Evolutionary conservation across 139 green algal genomes (phyloP).

Genomic region (Chlorella sp.): DNA sequence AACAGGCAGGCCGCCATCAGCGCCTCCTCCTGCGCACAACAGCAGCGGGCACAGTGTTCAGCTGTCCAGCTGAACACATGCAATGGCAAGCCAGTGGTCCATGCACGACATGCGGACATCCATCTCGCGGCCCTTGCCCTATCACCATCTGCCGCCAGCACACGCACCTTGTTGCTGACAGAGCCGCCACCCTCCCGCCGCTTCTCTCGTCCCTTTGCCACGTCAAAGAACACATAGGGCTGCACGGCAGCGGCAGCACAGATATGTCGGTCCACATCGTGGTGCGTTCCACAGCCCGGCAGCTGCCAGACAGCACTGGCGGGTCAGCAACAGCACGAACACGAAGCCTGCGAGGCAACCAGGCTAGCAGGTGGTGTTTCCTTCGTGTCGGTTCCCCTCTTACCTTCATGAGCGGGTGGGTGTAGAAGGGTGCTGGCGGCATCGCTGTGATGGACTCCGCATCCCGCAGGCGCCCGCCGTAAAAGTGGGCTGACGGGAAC

Average conservation of each 20-base stretch:
- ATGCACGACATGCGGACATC: too few species aligned
- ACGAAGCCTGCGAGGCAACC: neutral
- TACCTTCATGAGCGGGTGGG: constrained; percentile 68
- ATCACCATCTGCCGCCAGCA: neutral
- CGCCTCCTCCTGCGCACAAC: constrained; percentile 67
- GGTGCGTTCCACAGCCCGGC: too few species aligned
- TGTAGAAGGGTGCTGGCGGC: constrained; percentile 56
- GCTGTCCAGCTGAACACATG: too few species aligned
- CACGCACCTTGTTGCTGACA: constrained; percentile 55
- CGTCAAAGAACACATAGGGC: constrained; percentile 92
- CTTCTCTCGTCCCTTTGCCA: constrained; percentile 64
- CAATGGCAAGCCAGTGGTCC: too few species aligned
- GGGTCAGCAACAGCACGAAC: neutral
- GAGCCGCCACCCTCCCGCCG: constrained; percentile 42
- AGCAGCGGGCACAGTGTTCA: too few species aligned
- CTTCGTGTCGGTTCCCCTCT: neutral
- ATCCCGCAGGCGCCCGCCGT: constrained; percentile 68
- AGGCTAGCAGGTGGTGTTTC: too few species aligned
- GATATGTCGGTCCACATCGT: too few species aligned
- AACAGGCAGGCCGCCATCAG: constrained; percentile 80
- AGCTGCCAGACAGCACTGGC: neutral
- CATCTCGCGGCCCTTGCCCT: too few species aligned
- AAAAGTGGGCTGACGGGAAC: constrained; percentile 90
- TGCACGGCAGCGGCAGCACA: too few species aligned
- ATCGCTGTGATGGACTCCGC: constrained; percentile 45